A percentile compares a stretch with the other conserved stretches of the same genome.
phyloP scores from a whole-genome alignment of 78 protist species.

The Planoprotostelium fungivorum region DNA sequence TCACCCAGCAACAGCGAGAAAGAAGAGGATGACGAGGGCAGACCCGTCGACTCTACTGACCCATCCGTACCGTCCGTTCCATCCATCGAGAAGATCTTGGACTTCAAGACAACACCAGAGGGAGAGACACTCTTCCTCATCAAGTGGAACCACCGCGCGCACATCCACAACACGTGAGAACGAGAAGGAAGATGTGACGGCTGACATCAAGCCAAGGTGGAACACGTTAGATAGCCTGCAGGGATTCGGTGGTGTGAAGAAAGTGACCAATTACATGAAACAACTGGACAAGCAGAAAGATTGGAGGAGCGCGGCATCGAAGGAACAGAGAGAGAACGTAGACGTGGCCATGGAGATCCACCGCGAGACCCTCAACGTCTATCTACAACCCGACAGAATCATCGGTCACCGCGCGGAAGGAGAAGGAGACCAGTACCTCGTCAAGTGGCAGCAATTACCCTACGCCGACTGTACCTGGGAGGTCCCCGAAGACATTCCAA shows the following conservation, averaged over 20 bases:
- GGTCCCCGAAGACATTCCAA: conserved; percentile 40
- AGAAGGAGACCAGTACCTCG: conserved; percentile 49
- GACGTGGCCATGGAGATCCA: conserved; percentile 49
- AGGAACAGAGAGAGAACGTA: conserved; percentile 61
- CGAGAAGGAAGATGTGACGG: background rate
- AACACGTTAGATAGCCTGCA: conserved; percentile 35
- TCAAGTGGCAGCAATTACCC: conserved; percentile 77
- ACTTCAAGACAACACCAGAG: conserved; percentile 3
- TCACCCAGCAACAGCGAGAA: background rate
- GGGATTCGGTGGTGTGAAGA: conserved; percentile 48
- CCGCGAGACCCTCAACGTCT: conserved; percentile 40
- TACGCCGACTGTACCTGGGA: conserved; percentile 90
- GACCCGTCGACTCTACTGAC: background rate
- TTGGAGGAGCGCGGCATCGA: conserved; percentile 52
- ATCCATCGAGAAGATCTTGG: background rate
- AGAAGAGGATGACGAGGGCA: background rate
- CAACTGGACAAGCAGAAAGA: conserved; percentile 6
- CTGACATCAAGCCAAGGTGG: conserved; percentile 22
- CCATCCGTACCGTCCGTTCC: background rate
- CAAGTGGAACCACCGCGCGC: conserved; percentile 74
- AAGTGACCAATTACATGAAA: conserved; percentile 48
- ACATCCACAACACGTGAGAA: conserved; percentile 67
- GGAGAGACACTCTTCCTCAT: conserved; percentile 53
- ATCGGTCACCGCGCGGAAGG: conserved; percentile 29
- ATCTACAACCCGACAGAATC: conserved; percentile 49